Percentiles rank a stretch among this genome's conserved stretches.
Evolutionary conservation across 2,329 filamentous ascomycete species (phyloP).

Genomic region (Sporothrix schenckii): DNA sequence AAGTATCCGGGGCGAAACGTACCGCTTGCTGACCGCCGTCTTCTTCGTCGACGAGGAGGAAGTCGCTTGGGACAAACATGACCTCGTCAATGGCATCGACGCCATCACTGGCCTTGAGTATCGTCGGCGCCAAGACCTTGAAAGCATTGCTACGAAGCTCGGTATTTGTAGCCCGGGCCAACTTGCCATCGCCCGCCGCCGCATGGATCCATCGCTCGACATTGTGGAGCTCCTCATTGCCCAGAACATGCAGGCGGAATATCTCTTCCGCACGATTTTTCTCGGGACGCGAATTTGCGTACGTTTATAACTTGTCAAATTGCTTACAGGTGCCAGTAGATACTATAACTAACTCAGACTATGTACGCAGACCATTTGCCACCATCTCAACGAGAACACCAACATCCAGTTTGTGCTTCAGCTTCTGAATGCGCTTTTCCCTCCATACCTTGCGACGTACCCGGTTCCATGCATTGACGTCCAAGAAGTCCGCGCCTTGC

Average conservation of each 20-base stretch:
- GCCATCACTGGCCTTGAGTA: constrained; percentile 32
- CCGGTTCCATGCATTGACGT: constrained; percentile 31
- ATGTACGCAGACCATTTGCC: constrained; percentile 32
- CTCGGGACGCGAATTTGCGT: constrained; percentile 36
- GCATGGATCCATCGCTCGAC: constrained; percentile 26
- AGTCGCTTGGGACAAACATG: constrained; percentile 32
- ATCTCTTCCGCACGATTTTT: constrained; percentile 33
- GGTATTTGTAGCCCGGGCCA: constrained; percentile 21
- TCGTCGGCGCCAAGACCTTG: constrained; percentile 33
- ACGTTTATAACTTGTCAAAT: constrained; percentile 11
- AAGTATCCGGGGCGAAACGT: neutral
- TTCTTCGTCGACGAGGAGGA: constrained; percentile 29
- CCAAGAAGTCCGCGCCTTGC: constrained; percentile 29
- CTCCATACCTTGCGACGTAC: constrained; percentile 35
- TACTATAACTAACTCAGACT: neutral
- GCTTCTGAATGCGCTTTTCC: constrained; percentile 37
- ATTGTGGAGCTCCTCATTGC: constrained; percentile 29
- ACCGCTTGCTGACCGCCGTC: constrained; percentile 22
- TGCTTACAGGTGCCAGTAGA: too few species aligned
- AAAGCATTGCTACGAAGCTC: constrained; percentile 28
- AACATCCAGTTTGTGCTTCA: constrained; percentile 32
- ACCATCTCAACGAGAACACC: constrained; percentile 29
- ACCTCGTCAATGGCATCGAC: constrained; percentile 32
- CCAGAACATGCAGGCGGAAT: constrained; percentile 32
- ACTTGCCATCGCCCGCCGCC: constrained; percentile 29